phyloP scores from a whole-genome alignment of 1,284 basidiomycete genomes.

The Leccinum variabile region DNA sequence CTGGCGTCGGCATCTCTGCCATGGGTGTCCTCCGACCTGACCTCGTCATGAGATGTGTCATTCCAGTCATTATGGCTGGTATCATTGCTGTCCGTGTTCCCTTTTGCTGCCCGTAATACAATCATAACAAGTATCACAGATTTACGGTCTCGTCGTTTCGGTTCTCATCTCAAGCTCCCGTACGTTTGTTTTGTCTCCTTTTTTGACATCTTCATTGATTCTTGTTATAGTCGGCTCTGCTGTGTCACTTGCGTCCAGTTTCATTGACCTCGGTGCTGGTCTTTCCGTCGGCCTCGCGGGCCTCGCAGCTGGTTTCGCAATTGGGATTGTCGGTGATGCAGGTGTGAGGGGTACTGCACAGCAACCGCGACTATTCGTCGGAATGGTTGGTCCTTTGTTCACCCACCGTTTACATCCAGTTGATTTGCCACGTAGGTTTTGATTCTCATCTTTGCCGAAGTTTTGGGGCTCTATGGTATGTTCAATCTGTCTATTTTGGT shows the following conservation, averaged over 20 bases:
- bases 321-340: slow-evolving; percentile 95
- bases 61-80: slow-evolving; percentile 99
- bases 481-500: not conserved
- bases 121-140: slow-evolving; percentile 31
- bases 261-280: slow-evolving; percentile 89
- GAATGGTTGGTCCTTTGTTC: slow-evolving; percentile 52
- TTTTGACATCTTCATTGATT: slow-evolving; percentile 37
- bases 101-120: not conserved
- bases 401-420: not conserved
- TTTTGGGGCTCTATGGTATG: slow-evolving; percentile 74
- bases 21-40: slow-evolving; percentile 97
- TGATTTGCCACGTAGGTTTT: slow-evolving; percentile 47
- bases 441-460: slow-evolving; percentile 84
- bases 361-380: slow-evolving; percentile 92
- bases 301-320: slow-evolving; percentile 88
- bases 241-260: slow-evolving; percentile 78
- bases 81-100: slow-evolving; percentile 79
- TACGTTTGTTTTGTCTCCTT: slow-evolving; percentile 42
- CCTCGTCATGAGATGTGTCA: slow-evolving; percentile 93
- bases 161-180: slow-evolving; percentile 81
- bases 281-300: slow-evolving; percentile 86
- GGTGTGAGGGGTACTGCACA: slow-evolving; percentile 90
- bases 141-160: slow-evolving; percentile 92
- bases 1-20: slow-evolving; percentile 97
- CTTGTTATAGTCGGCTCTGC: slow-evolving; percentile 42